Evolutionary conservation across 75 land plant species (phyloP).

Genomic region (Picea sitchensis): DNA sequence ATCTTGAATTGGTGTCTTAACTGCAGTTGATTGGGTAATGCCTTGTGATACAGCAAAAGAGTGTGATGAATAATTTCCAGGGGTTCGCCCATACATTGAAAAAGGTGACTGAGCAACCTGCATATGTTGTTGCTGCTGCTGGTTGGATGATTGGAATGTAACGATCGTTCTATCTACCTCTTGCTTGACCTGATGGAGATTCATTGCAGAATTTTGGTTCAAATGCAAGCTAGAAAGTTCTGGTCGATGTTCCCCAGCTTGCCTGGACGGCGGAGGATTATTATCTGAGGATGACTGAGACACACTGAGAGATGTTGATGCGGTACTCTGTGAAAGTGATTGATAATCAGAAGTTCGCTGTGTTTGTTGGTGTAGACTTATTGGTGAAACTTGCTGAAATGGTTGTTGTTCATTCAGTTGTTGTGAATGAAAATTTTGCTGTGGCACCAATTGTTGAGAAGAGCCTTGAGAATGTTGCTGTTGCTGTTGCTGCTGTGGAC

Average conservation of each 20-base stretch:
- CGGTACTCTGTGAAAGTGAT: conserved; percentile 12
- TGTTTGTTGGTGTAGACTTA: conserved; percentile 7
- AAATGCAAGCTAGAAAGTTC: conserved; percentile 29
- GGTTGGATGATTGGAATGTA: conserved; percentile 27
- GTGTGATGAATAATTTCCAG: conserved; percentile 25
- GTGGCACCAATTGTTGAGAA: conserved; percentile 27
- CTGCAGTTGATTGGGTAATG: conserved; percentile 19
- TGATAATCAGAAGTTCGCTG: conserved; percentile 13
- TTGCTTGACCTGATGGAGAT: conserved; percentile 30
- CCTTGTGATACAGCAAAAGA: conserved; percentile 31
- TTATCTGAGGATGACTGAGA: conserved; percentile 16
- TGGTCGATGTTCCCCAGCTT: conserved; percentile 26
- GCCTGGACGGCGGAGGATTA: conserved; percentile 19
- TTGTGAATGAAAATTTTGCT: conserved; percentile 23
- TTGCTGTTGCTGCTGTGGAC: conserved; percentile 21
- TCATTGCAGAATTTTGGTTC: conserved; percentile 30
- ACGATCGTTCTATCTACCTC: conserved; percentile 43
- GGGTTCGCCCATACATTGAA: conserved; percentile 35
- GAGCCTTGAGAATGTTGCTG: conserved; percentile 36
- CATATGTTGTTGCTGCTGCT: conserved; percentile 42
- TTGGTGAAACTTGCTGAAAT: conserved; percentile 9
- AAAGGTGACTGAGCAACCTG: conserved; percentile 29
- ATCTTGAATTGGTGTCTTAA: conserved; percentile 44
- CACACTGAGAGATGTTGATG: conserved; percentile 23
- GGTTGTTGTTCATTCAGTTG: conserved; percentile 24